Percentiles rank a stretch among this genome's conserved stretches.
phyloP scores from a whole-genome alignment of 2,329 filamentous ascomycete species.

The Podosphaera aphanis region DNA sequence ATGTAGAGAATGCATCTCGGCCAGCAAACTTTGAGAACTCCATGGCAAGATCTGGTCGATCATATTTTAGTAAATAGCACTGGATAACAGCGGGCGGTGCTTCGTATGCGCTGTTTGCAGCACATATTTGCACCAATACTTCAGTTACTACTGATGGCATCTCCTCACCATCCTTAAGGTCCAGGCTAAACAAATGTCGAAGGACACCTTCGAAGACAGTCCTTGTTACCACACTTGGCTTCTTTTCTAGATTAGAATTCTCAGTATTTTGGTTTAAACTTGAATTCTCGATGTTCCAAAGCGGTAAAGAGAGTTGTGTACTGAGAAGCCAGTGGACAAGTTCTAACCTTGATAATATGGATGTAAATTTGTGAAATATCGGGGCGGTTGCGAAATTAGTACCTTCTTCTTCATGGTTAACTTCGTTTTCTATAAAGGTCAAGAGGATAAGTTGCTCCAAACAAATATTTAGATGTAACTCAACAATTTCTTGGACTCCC shows the following conservation, averaged over 20 bases:
- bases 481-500: conserved; percentile 56
- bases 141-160: conserved; percentile 39
- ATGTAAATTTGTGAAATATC: conserved; percentile 46
- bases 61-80: conserved; percentile 34
- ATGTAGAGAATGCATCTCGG: conserved; percentile 41
- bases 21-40: conserved; percentile 32
- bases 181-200: conserved; percentile 39
- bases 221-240: conserved; percentile 23
- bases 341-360: conserved; percentile 49
- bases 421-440: conserved; percentile 66
- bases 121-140: conserved; percentile 42
- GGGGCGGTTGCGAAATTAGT: conserved; percentile 44
- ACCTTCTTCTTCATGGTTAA: conserved; percentile 48
- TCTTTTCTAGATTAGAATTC: conserved; percentile 16
- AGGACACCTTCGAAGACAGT: conserved; percentile 37
- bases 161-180: conserved; percentile 24
- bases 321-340: conserved; percentile 46
- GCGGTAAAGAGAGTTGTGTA: conserved; percentile 29
- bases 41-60: conserved; percentile 33
- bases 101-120: conserved; percentile 40
- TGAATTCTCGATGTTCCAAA: conserved; percentile 19
- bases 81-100: conserved; percentile 31
- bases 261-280: conserved; percentile 14
- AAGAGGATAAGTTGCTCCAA: conserved; percentile 66
- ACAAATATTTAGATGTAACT: conserved; percentile 48